A percentile compares a stretch with the other conserved stretches of the same genome.
These are phyloP conservation scores for Suhomyces terraborum DNA, from an alignment of 1,139 yeast species.

Conservation along the genomic window DNA sequence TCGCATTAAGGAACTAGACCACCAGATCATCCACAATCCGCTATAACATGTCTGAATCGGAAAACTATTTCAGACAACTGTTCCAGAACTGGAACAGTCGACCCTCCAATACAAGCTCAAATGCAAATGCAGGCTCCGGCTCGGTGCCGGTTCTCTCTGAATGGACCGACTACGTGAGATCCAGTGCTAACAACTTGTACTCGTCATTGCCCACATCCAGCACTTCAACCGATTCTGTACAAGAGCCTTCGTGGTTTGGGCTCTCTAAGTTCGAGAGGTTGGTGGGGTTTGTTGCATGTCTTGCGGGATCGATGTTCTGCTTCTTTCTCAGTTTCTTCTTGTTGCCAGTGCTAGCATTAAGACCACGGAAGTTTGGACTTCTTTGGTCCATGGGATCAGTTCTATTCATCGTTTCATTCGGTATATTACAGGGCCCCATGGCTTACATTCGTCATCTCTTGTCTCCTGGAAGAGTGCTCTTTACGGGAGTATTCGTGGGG, in stretches of 20 bases:
- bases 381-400: constrained; percentile 93
- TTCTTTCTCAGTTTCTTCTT: constrained; percentile 79
- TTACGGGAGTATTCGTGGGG: constrained; percentile 77
- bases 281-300: constrained; percentile 74
- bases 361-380: constrained; percentile 88
- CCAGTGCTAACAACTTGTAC: constrained; percentile 46
- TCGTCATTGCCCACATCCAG: constrained; percentile 41
- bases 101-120: constrained; percentile 16
- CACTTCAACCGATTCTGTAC: constrained; percentile 21
- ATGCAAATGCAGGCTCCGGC: constrained; percentile 9
- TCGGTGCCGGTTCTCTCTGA: constrained; percentile 39
- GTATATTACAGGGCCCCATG: constrained; percentile 88
- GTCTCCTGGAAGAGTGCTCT: constrained; percentile 75
- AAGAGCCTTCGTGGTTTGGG: constrained; percentile 57
- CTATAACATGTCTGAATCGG: constrained; percentile 40
- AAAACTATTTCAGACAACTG: constrained; percentile 45
- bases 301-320: constrained; percentile 75
- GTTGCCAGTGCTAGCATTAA: constrained; percentile 85
- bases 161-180: constrained; percentile 49
- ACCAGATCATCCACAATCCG: too few relatives aligned
- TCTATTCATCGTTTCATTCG: constrained; percentile 84
- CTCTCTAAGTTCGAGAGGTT: constrained; percentile 79
- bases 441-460: constrained; percentile 74
- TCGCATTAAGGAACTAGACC: too few relatives aligned
- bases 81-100: constrained; percentile 43